These are phyloP conservation scores for Aspergillus vadensis DNA, from an alignment of 2,329 filamentous ascomycete species.

Conservation along the genomic window DNA sequence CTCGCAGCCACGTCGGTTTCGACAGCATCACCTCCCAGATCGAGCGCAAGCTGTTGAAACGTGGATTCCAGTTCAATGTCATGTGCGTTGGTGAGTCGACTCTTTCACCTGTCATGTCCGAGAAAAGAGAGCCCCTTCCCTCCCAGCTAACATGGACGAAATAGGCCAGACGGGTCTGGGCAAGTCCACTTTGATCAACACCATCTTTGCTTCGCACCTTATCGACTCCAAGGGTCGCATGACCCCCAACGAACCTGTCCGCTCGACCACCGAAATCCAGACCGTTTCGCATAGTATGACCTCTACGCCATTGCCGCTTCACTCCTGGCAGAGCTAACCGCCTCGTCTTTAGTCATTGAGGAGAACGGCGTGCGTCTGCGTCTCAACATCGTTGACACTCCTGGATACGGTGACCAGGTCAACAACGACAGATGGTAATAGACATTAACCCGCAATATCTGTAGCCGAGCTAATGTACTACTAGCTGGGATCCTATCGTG, in stretches of 20 bases:
- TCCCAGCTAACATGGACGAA: constrained; percentile 1
- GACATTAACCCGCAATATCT: constrained; percentile 3
- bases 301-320: not conserved
- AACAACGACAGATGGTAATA: constrained; percentile 93
- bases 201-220: constrained; percentile 98
- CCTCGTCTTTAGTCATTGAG: constrained; percentile 70
- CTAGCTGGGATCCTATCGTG: constrained; percentile 95
- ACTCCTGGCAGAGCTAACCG: constrained; percentile 21
- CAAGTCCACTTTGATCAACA: constrained; percentile 99
- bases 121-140: not conserved
- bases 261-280: constrained; percentile 97
- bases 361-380: constrained; percentile 97
- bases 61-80: constrained; percentile 99
- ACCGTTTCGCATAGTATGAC: constrained; percentile 80
- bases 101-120: not conserved
- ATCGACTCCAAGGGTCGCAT: constrained; percentile 98
- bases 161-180: constrained; percentile 95
- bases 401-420: constrained; percentile 96
- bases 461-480: constrained; percentile 23
- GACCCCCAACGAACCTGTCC: constrained; percentile 86
- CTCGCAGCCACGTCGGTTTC: constrained; percentile 98
- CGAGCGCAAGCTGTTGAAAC: constrained; percentile 98
- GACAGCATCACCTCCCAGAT: constrained; percentile 99
- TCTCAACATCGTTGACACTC: constrained; percentile 98
- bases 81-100: constrained; percentile 90